Conservation (phyloP, 192 early-diverging fungal species). For the Linnemannia zychae region DNA sequence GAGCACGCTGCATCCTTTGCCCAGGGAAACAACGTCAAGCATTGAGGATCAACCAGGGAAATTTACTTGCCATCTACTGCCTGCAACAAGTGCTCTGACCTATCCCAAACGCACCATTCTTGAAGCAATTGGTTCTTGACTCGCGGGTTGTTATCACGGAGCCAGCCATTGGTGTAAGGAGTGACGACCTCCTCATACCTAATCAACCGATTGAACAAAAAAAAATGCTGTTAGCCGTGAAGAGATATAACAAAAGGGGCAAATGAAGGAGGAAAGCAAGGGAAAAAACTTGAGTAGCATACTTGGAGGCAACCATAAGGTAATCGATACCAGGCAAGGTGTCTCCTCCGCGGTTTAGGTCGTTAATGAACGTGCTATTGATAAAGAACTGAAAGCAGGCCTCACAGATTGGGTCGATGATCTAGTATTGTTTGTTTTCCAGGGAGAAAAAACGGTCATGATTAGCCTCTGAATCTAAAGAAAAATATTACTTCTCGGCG, state of each 20-base stretch:
- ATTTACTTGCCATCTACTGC: not conserved
- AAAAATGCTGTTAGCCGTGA: not conserved
- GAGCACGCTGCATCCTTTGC: too few relatives aligned
- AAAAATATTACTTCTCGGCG: not conserved
- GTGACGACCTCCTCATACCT: slow-evolving; percentile 20
- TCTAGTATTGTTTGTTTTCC: not conserved
- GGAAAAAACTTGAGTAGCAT: not conserved
- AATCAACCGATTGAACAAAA: too few relatives aligned
- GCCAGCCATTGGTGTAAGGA: slow-evolving; percentile 21
- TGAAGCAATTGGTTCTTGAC: slow-evolving; percentile 19
- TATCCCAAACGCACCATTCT: slow-evolving; percentile 7
- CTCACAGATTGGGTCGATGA: not conserved
- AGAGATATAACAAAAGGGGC: not conserved
- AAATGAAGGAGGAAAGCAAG: not conserved
- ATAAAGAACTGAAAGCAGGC: slow-evolving; percentile 1
- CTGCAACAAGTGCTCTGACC: not conserved
- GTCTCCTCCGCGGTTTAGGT: not conserved
- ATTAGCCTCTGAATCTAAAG: too few relatives aligned
- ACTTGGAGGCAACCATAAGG: slow-evolving; percentile 3
- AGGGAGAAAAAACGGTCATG: not conserved
- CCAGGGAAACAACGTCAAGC: too few relatives aligned
- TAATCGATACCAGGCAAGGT: slow-evolving; percentile 6
- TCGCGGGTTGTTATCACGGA: slow-evolving; percentile 1
- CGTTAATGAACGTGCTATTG: slow-evolving; percentile 2
- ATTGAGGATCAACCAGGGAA: too few relatives aligned